phyloP scores from a whole-genome alignment of 2,329 filamentous ascomycete genomes.

The Penicillium brasilianum region DNA sequence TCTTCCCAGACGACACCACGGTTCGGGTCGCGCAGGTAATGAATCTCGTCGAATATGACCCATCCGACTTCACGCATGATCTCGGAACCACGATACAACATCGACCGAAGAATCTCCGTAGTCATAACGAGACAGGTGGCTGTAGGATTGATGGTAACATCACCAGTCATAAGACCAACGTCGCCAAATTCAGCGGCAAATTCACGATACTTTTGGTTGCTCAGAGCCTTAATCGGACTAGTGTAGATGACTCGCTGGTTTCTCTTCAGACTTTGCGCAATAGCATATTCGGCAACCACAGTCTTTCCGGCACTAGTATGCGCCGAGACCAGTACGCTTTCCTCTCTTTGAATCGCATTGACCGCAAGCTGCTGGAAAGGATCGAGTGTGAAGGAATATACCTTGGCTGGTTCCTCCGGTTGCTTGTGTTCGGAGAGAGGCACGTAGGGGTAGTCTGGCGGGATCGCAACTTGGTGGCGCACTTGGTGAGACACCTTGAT shows the following conservation, averaged over 20 bases:
- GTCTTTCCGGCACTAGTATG: conserved; percentile 98
- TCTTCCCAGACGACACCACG: conserved; percentile 99
- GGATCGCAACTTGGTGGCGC: conserved; percentile 94
- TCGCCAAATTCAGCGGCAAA: conserved; percentile 96
- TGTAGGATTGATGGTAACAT: conserved; percentile 98
- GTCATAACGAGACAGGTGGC: conserved; percentile 99
- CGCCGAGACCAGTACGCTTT: conserved; percentile 95
- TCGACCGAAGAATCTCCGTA: conserved; percentile 97
- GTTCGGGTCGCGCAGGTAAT: conserved; percentile 89
- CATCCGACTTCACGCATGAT: conserved; percentile 99
- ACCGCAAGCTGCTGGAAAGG: conserved; percentile 97
- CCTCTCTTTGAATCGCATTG: conserved; percentile 90
- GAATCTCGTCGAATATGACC: conserved; percentile 98
- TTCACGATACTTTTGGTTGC: conserved; percentile 98
- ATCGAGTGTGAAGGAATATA: conserved; percentile 89
- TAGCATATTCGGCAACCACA: conserved; percentile 96
- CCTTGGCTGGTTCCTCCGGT: conserved; percentile 82
- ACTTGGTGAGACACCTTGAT: conserved; percentile 95
- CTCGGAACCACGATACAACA: conserved; percentile 97
- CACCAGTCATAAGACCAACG: conserved; percentile 96
- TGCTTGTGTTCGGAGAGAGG: conserved; percentile 94
- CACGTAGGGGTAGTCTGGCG: conserved; percentile 90
- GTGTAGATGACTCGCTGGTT: conserved; percentile 99
- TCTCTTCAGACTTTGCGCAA: conserved; percentile 94
- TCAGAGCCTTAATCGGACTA: conserved; percentile 97